These are phyloP conservation scores for Podospora sp. DNA, from an alignment of 495 filamentous ascomycete species.

Conservation along the genomic window DNA sequence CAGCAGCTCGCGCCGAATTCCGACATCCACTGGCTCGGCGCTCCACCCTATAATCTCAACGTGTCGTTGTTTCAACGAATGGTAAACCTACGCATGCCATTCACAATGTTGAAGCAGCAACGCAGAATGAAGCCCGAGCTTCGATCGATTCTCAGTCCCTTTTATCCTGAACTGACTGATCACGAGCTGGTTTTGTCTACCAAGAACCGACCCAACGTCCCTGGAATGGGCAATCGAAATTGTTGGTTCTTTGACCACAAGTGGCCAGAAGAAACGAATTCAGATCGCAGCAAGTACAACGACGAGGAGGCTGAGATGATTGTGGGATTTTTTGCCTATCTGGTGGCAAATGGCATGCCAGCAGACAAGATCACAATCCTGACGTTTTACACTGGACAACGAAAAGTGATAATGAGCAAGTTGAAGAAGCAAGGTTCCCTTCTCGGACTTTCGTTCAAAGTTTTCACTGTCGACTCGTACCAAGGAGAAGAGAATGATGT, in stretches of 20 bases:
- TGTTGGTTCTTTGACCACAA: constrained; percentile 74
- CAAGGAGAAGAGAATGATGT: constrained; percentile 95
- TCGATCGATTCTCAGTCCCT: constrained; percentile 58
- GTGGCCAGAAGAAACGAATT: constrained; percentile 67
- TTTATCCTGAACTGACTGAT: constrained; percentile 71
- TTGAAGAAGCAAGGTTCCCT: constrained; percentile 58
- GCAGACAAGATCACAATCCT: constrained; percentile 73
- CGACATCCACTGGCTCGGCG: constrained; percentile 64
- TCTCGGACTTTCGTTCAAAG: constrained; percentile 56
- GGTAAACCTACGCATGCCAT: constrained; percentile 67
- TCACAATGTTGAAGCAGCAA: constrained; percentile 62
- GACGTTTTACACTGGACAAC: constrained; percentile 91
- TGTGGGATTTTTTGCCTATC: constrained; percentile 68
- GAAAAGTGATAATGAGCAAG: constrained; percentile 60
- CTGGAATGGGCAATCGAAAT: constrained; percentile 75
- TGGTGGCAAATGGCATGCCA: constrained; percentile 65
- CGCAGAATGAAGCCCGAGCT: constrained; percentile 75
- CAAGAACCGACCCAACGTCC: constrained; percentile 58
- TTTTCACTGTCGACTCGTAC: constrained; percentile 88
- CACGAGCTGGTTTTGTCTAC: constrained; percentile 63
- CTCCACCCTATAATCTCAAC: constrained; percentile 65
- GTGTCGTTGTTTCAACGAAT: constrained; percentile 63
- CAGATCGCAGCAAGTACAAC: constrained; percentile 72
- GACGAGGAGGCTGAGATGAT: constrained; percentile 77
- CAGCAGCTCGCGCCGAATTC: constrained; percentile 54